A percentile compares a stretch with the other conserved stretches of the same genome.
Conservation (phyloP, 2,329 filamentous ascomycete genomes). For the Aureobasidium sp. region DNA sequence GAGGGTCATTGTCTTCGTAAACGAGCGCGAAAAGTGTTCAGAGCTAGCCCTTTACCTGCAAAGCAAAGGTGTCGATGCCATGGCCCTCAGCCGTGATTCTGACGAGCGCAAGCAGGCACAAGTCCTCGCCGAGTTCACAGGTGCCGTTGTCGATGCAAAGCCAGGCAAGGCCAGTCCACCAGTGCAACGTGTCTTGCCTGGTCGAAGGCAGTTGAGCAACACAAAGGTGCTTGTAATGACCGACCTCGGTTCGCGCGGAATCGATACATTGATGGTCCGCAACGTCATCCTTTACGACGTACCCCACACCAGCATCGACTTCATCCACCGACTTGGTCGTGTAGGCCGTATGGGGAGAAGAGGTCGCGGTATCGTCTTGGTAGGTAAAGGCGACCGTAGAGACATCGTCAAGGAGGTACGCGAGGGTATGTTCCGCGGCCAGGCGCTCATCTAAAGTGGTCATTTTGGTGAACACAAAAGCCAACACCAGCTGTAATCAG, state of each 20-base stretch:
- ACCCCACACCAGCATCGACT: conserved; percentile 96
- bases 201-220: conserved; percentile 54
- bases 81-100: conserved; percentile 79
- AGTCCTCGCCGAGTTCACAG: conserved; percentile 70
- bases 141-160: conserved; percentile 16
- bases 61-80: conserved; percentile 80
- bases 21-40: conserved; percentile 83
- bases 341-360: conserved; percentile 88
- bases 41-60: conserved; percentile 72
- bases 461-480: neutral
- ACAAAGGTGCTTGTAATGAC: conserved; percentile 92
- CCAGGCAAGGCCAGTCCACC: neutral
- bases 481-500: too few relatives aligned
- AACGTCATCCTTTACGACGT: conserved; percentile 95
- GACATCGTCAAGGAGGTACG: conserved; percentile 89
- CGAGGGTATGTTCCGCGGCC: conserved; percentile 56
- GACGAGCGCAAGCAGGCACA: conserved; percentile 69
- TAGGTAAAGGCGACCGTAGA: conserved; percentile 80
- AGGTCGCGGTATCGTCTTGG: conserved; percentile 81
- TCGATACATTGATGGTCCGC: conserved; percentile 85
- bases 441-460: conserved; percentile 40
- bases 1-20: conserved; percentile 91
- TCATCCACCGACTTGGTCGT: conserved; percentile 89
- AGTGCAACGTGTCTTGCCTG: neutral
- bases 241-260: conserved; percentile 83